phyloP scores from a whole-genome alignment of 108 stramenopile species.

The Halocafeteria seosinensis region DNA sequence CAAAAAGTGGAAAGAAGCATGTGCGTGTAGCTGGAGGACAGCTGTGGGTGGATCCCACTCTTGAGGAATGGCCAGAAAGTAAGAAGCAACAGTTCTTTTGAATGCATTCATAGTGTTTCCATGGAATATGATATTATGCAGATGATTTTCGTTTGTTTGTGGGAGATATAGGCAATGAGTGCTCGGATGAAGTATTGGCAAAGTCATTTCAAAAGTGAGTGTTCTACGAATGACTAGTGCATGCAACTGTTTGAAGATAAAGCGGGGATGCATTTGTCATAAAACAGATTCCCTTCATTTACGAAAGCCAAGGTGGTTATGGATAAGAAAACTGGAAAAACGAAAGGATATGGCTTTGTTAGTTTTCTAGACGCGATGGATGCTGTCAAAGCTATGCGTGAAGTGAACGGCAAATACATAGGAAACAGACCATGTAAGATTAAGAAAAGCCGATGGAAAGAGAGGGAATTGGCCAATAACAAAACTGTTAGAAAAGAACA shows the following conservation, averaged over 20 bases:
- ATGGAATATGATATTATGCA: too few relatives aligned
- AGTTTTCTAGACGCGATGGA: constrained; percentile 72
- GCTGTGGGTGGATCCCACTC: background rate
- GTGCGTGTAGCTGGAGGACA: background rate
- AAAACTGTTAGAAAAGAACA: too few relatives aligned
- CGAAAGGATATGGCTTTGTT: constrained; percentile 87
- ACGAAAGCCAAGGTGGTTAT: constrained; percentile 53
- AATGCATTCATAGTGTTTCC: too few relatives aligned
- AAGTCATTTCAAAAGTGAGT: background rate
- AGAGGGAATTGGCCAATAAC: too few relatives aligned
- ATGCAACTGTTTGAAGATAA: too few relatives aligned
- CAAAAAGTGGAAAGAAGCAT: too few relatives aligned
- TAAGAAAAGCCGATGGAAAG: background rate
- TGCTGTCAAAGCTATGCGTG: constrained; percentile 71
- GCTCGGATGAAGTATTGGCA: background rate
- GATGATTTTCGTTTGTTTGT: background rate
- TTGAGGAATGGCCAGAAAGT: background rate
- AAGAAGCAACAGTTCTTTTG: too few relatives aligned
- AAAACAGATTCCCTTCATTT: constrained; percentile 59
- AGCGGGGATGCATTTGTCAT: too few relatives aligned
- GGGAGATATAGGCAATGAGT: background rate
- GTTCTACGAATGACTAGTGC: too few relatives aligned
- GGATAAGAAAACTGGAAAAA: constrained; percentile 42
- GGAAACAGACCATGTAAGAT: background rate
- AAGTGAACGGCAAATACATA: constrained; percentile 78